Percentiles rank a stretch among this genome's conserved stretches.
phyloP scores from a whole-genome alignment of 2,329 filamentous ascomycete genomes.

The Colletotrichum destructivum region DNA sequence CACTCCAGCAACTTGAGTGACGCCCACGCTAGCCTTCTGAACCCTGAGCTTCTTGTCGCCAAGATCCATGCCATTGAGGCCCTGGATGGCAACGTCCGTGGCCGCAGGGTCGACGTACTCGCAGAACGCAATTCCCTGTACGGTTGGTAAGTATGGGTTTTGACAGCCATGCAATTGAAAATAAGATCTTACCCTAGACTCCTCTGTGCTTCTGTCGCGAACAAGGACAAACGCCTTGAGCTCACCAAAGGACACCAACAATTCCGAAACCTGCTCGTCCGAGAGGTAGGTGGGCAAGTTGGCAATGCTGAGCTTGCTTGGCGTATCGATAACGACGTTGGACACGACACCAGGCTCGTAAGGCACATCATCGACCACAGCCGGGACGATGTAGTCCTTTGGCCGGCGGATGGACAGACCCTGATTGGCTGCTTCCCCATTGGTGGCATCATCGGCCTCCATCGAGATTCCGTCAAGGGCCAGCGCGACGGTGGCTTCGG shows the following conservation, averaged over 20 bases:
- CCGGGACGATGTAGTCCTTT: slow-evolving; percentile 97
- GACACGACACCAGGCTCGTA: slow-evolving; percentile 85
- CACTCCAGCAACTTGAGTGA: slow-evolving; percentile 90
- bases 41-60: slow-evolving; percentile 90
- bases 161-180: not conserved
- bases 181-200: slow-evolving; percentile 80
- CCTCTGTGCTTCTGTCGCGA: slow-evolving; percentile 87
- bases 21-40: slow-evolving; percentile 89
- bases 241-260: slow-evolving; percentile 91
- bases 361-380: slow-evolving; percentile 79
- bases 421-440: slow-evolving; percentile 63
- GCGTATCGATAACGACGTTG: slow-evolving; percentile 87
- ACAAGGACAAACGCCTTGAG: slow-evolving; percentile 93
- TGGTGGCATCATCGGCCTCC: slow-evolving; percentile 77
- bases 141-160: slow-evolving; percentile 48
- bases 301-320: slow-evolving; percentile 94
- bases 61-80: slow-evolving; percentile 93
- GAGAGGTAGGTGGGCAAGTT: slow-evolving; percentile 91
- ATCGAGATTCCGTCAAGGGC: slow-evolving; percentile 92
- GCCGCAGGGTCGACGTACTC: slow-evolving; percentile 86
- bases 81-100: slow-evolving; percentile 90
- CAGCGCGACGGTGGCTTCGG: slow-evolving; percentile 91
- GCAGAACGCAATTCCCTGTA: slow-evolving; percentile 93
- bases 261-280: slow-evolving; percentile 92
- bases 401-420: slow-evolving; percentile 87